phyloP scores from a whole-genome alignment of 495 filamentous ascomycete genomes.

The Podospora pseudopauciseta region DNA sequence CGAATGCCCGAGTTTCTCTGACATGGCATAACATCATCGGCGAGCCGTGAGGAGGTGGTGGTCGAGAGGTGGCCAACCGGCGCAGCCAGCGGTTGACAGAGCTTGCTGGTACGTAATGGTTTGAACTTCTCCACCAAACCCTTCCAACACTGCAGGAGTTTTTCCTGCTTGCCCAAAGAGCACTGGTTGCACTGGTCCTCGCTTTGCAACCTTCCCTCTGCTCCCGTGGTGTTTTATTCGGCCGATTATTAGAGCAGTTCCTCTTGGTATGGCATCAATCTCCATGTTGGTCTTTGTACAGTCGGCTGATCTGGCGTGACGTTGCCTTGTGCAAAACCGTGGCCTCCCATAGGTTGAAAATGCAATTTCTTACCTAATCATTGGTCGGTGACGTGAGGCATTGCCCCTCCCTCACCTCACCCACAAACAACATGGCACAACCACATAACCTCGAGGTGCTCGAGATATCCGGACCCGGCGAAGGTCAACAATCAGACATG shows the following conservation, averaged over 20 bases:
- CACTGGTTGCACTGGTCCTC: background rate
- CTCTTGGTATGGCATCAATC: constrained; percentile 1
- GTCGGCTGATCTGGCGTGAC: constrained; percentile 13
- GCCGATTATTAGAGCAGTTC: constrained; percentile 2
- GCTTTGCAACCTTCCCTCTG: background rate
- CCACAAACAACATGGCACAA: background rate
- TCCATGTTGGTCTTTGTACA: background rate
- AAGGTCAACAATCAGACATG: background rate
- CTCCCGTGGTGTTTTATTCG: background rate
- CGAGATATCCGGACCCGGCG: background rate
- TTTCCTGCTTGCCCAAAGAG: constrained; percentile 1
- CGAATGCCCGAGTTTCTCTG: constrained; percentile 34
- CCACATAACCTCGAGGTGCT: background rate
- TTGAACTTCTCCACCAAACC: constrained; percentile 21
- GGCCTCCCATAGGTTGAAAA: constrained; percentile 1
- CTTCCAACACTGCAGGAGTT: background rate
- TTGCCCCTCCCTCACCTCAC: background rate
- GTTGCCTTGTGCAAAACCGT: background rate
- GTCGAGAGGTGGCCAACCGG: constrained; percentile 10
- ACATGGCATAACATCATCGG: constrained; percentile 35
- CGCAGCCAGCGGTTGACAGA: constrained; percentile 12
- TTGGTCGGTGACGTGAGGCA: background rate
- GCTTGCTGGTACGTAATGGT: constrained; percentile 32
- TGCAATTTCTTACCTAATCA: constrained; percentile 20
- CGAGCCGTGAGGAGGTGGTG: constrained; percentile 1